phyloP scores from a whole-genome alignment of 2,329 filamentous ascomycete species.

The Fusarium pininemorale region DNA sequence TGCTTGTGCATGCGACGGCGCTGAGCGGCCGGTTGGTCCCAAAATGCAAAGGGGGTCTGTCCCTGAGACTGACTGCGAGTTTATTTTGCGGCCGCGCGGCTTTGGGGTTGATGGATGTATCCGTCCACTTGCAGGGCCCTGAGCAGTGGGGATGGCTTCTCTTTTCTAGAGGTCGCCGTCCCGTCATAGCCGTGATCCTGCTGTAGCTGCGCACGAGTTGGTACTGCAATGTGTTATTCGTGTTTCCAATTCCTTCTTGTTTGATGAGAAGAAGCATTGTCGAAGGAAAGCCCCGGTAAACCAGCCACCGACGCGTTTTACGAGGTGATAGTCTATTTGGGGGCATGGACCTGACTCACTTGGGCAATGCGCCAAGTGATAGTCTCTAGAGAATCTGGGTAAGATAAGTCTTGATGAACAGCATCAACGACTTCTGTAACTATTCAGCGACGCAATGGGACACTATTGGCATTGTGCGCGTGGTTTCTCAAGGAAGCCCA shows the following conservation, averaged over 20 bases:
- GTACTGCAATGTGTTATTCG: slow-evolving; percentile 25
- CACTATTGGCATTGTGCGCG: neutral
- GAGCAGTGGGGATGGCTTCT: slow-evolving; percentile 28
- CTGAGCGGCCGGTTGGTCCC: neutral
- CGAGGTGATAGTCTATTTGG: neutral
- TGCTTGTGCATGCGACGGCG: neutral
- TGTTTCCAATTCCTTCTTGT: slow-evolving; percentile 1
- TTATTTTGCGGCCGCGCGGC: slow-evolving; percentile 37
- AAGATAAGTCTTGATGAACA: neutral
- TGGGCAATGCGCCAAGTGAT: neutral
- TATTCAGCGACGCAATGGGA: neutral
- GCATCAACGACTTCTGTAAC: neutral
- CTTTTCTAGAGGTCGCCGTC: slow-evolving; percentile 29
- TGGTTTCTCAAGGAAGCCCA: neutral
- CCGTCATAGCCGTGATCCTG: slow-evolving; percentile 32
- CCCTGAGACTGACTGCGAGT: slow-evolving; percentile 34
- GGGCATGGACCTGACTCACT: slow-evolving; percentile 4
- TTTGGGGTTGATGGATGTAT: slow-evolving; percentile 23
- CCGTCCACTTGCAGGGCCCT: slow-evolving; percentile 30
- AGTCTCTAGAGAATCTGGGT: neutral
- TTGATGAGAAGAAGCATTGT: neutral
- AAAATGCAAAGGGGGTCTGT: slow-evolving; percentile 4
- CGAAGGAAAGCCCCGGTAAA: slow-evolving; percentile 6
- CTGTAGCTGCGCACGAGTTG: slow-evolving; percentile 8
- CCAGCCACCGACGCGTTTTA: slow-evolving; percentile 30